Base-by-base conservation (phyloP, 75 land plant genomes). In the Gnetum montanum region DNA sequence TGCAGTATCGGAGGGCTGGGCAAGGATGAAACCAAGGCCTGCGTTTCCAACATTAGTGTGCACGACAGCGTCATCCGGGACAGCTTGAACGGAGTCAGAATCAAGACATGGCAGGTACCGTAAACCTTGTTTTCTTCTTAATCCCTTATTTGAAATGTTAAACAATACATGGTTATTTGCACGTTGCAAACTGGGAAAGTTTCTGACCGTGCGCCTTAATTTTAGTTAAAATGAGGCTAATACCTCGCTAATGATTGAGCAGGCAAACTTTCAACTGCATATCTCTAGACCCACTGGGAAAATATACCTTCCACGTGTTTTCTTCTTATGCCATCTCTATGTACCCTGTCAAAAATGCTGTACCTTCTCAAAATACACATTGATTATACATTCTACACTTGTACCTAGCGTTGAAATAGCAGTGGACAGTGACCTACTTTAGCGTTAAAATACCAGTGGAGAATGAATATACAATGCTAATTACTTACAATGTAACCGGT, bases 81-180 rank as follows among this genome's bases (percentile, higher is more conserved):
- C 31, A 68, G 85, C 16, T 60, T 74, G 64, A 80, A 71, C 47
- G 93, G 88, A 1, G 85, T 84, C 63, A 49, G 93, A 43, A 84
- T 88, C 27, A 88, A 88, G 69, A 84, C 93, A 57, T 88, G 93
- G 93, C 93, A 88, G 93, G 93, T 87, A 64, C 8, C 0, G 28
- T 57, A 33, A 13, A 4, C 5, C 6, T 16, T 20, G 16, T 27
- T 4, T 26, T 10, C 8, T 31, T 4, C 43, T 20, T 4, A 36
- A 46, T 1, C 4, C 0, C 0, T 24, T 10, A 25, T 59, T 41
- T 44, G 13, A 12, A 40, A 19, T 10, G 22, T 6, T 24, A 25
- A n/a, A n/a, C n/a, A n/a, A n/a, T n/a, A 48, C 8, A 8, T 19
- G 15, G 18, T 48, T 19, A 6, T 8, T 48, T 48, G 50, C 50